Percentiles rank a stretch among this genome's conserved stretches.
Conservation (phyloP, 2,329 filamentous ascomycete species). For the Fusarium duplospermum region DNA sequence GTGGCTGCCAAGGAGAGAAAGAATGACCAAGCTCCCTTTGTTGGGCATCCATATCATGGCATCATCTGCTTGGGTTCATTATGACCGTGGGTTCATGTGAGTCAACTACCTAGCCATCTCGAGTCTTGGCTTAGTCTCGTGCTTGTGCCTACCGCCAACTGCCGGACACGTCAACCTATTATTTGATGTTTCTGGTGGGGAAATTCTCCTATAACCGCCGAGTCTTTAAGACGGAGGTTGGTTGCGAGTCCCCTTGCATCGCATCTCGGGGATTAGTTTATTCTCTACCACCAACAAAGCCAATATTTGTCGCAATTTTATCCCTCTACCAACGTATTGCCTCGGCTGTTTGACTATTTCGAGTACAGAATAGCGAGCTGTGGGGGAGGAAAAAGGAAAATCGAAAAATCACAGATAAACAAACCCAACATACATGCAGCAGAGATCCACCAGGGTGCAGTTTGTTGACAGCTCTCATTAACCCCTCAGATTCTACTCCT, state of each 20-base stretch:
- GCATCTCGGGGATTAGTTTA: not conserved
- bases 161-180: not conserved
- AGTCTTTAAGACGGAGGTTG: not conserved
- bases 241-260: conserved; percentile 20
- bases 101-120: not conserved
- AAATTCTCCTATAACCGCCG: not conserved
- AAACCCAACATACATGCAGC: conserved; percentile 8
- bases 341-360: conserved; percentile 8
- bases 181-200: not conserved
- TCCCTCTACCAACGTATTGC: not conserved
- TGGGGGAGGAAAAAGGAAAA: not conserved
- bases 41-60: conserved; percentile 5
- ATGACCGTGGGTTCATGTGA: not conserved
- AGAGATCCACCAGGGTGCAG: conserved; percentile 2
- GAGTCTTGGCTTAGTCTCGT: not conserved
- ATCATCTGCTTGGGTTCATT: not conserved
- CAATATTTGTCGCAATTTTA: not conserved
- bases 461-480: not conserved
- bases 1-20: not conserved
- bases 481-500: not conserved
- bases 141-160: not conserved
- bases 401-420: not conserved
- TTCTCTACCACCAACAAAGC: not conserved
- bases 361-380: conserved; percentile 4
- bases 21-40: not conserved